Evolutionary conservation across 257 asterid species (phyloP).

Genomic region (Nicotiana sylvestris): DNA sequence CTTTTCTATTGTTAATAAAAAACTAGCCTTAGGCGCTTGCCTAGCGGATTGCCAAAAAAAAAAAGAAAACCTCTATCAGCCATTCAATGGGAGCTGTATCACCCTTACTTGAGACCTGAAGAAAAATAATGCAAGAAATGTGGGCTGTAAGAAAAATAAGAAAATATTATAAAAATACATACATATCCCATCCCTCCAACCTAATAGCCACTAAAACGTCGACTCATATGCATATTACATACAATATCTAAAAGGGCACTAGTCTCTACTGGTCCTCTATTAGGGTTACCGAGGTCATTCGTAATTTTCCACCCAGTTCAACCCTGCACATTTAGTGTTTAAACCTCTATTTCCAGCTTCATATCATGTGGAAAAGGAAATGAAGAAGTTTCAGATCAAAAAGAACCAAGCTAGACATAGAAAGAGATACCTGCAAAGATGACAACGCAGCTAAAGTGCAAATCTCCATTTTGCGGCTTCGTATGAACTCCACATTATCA

Average conservation of each 20-base stretch:
- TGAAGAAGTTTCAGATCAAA: background rate
- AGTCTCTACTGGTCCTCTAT: background rate
- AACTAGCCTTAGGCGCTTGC: no score
- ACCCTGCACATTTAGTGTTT: background rate
- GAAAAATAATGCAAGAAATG: background rate
- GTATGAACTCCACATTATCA: conserved; percentile 39
- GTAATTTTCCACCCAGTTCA: background rate
- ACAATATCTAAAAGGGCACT: background rate
- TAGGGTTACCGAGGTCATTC: background rate
- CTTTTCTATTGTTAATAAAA: no score
- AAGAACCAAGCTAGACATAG: background rate
- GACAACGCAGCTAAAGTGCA: conserved; percentile 69
- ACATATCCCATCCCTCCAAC: background rate
- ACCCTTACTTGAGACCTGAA: conserved; percentile 54
- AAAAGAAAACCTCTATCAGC: conserved; percentile 34
- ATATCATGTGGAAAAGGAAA: background rate
- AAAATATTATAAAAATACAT: background rate
- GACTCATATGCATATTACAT: background rate
- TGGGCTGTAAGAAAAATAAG: background rate
- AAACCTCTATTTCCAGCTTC: background rate
- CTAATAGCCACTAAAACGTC: background rate
- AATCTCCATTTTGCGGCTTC: conserved; percentile 57
- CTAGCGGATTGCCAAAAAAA: no score
- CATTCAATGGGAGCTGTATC: conserved; percentile 70
- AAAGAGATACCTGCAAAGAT: conserved; percentile 52